phyloP scores from a whole-genome alignment of 2,329 filamentous ascomycete species.

The Aspergillus ibericus region DNA sequence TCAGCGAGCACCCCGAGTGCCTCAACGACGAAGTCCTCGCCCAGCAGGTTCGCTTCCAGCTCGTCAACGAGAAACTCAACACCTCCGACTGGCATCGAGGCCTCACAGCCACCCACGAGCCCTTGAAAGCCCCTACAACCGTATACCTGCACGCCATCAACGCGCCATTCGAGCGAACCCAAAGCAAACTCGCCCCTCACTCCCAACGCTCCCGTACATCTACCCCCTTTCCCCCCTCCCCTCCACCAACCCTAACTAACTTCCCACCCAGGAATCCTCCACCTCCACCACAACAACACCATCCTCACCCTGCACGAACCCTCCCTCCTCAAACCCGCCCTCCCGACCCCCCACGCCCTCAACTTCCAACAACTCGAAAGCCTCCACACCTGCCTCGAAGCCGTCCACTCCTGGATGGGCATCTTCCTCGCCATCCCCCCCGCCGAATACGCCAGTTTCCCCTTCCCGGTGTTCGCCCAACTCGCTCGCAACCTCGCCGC shows the following conservation, averaged over 20 bases:
- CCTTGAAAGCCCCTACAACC: neutral
- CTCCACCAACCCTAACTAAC: neutral
- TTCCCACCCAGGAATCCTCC: conserved; percentile 3
- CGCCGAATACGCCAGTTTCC: conserved; percentile 4
- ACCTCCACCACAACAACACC: conserved; percentile 8
- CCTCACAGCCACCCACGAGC: neutral
- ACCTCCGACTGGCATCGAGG: neutral
- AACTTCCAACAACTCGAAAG: conserved; percentile 1
- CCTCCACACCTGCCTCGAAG: conserved; percentile 7
- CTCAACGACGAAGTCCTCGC: conserved; percentile 53
- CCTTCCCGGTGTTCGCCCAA: conserved; percentile 6
- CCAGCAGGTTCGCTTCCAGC: conserved; percentile 23
- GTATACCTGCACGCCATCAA: conserved; percentile 8
- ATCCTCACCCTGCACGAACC: conserved; percentile 4
- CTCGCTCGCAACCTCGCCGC: conserved; percentile 8
- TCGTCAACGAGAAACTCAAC: conserved; percentile 8
- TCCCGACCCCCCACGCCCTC: neutral
- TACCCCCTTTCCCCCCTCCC: neutral
- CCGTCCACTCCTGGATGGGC: conserved; percentile 10
- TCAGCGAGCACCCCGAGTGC: conserved; percentile 50
- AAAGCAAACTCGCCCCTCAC: neutral
- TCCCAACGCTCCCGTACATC: conserved; percentile 3
- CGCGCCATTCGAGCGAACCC: neutral
- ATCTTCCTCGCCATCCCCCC: conserved; percentile 9
- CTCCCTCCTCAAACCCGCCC: neutral